Evolutionary conservation across 495 filamentous ascomycete species (phyloP).

Genomic region (Evernia prunastri): DNA sequence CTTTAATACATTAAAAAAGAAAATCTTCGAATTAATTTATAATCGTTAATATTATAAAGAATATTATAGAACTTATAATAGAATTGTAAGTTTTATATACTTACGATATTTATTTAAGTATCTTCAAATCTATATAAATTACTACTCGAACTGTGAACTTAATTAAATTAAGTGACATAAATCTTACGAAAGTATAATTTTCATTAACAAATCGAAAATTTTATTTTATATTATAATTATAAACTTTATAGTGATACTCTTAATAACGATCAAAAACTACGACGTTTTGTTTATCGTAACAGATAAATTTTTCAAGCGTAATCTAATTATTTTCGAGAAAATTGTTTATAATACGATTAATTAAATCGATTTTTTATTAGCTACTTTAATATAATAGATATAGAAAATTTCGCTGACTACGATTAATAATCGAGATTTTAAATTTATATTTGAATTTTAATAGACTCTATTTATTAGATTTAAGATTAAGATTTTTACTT

Average conservation of each 20-base stretch:
- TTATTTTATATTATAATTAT: constrained; percentile 11
- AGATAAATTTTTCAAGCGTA: not conserved
- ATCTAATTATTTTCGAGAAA: not conserved
- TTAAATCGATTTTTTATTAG: not conserved
- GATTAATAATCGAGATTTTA: constrained; percentile 5
- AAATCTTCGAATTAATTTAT: not conserved
- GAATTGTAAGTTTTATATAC: not conserved
- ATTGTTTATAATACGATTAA: not conserved
- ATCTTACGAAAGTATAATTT: not conserved
- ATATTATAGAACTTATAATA: not conserved
- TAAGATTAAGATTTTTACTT: not conserved
- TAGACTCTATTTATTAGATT: not conserved
- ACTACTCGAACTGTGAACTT: constrained; percentile 7
- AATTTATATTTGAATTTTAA: constrained; percentile 5
- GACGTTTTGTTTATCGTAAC: constrained; percentile 5
- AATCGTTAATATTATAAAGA: not conserved
- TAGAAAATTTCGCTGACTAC: not conserved
- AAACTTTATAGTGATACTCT: not conserved
- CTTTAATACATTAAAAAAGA: not conserved
- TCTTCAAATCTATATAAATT: not conserved
- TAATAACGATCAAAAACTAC: not conserved
- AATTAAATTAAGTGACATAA: not conserved
- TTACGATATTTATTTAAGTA: not conserved
- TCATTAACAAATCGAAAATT: not conserved
- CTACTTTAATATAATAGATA: not conserved